Base-by-base conservation (phyloP, 768 basidiomycete genomes). In the Gautieria morchelliformis region DNA sequence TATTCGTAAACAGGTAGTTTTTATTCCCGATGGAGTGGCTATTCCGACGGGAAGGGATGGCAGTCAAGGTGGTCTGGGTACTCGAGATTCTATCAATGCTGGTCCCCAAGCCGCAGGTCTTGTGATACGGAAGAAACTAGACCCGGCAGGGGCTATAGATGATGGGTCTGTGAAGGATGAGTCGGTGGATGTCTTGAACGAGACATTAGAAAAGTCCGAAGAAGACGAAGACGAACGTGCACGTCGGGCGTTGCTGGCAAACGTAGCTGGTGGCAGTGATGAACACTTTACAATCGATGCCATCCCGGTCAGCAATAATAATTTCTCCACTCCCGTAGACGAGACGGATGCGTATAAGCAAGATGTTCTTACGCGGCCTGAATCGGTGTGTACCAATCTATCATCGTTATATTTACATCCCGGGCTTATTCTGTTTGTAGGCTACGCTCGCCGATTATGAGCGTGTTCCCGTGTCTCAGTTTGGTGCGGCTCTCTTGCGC, bases 401-500 rank as follows among this genome's bases (percentile, higher is more conserved):
- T 6, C 48, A 30, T 49, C 11, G 9, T 49, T 49, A 24, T 37
- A 49, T 27, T 27, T 27, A 27, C 27, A 24, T 12, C 3, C 6
- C 9, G 2, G 30, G 19, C 41, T 55, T 7, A 45, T 9, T 30
- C 14, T 14, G 14, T 7, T n/a, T 27, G 19, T 30, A 57, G 56
- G 83, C 93, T 1, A 83, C 88, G 0, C 70, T 89, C 17, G 84
- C 89, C 0, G 95, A 94, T 69, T 99, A 98, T 66, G 81, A 82
- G 37, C 86, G 92, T 19, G 82, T 97, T 0, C 96, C 96, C 0
- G 85, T 99, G 15, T 85, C 87, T 5, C 87, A 90, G 56, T 99
- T 98, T 62, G 95, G 96, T 6, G 84, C 88, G 5, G 96, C 96
- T 7, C 79, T 98, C 63, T 75, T 96, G 4, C 80, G 93, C 46